Evolutionary conservation across 78 protist species (phyloP), one percentile per base, ranked within the genome.

Genomic region (Planoprotostelium fungivorum): DNA sequence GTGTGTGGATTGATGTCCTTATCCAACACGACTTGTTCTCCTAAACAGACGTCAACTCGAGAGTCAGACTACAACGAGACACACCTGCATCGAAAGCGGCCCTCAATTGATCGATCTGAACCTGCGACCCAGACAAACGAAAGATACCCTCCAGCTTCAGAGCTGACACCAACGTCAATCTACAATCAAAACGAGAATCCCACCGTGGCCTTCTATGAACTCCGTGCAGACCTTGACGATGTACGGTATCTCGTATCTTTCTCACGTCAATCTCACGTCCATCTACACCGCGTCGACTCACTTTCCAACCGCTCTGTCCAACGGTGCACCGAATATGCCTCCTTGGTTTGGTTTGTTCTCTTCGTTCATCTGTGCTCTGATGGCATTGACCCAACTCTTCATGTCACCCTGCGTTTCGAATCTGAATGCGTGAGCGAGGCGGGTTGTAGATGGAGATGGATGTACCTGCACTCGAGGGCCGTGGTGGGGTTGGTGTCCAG

Each of bases 91-190:
- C 93, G n/a, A 89, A 89, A 38, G 90, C 86, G 36, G 38, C 84
- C 87, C 73, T 73, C 16, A 87, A 38, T 89, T 89, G 87, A 88
- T 92, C 88, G 37, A 89, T 86, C 63, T 92, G 91, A 83, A 86
- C 38, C 38, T 92, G 87, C 29, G 92, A 90, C 87, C 94, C 95
- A 37, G 92, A 89, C n/a, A 88, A 91, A 37, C 95, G 84, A 36
- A 92, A 92, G 10, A 92, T 34, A 86, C 95, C 95, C 29, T 92
- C 95, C 1, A 89, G 91, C 1, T 89, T 86, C 9, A 92, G 86
- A 1, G 88, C 95, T 37, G 73, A 51, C 16, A n/a, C n/a, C n/a
- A 16, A 51, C 73, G 73, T 51, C 73, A 51, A 25, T 51, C 5
- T 51, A 16, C n/a, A 16, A 25, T 51, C 73, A 51, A 5, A 51